Percentiles rank a stretch among this genome's conserved stretches.
phyloP scores from a whole-genome alignment of 179 eudicot genomes.

The Amaranthus tricolor region DNA sequence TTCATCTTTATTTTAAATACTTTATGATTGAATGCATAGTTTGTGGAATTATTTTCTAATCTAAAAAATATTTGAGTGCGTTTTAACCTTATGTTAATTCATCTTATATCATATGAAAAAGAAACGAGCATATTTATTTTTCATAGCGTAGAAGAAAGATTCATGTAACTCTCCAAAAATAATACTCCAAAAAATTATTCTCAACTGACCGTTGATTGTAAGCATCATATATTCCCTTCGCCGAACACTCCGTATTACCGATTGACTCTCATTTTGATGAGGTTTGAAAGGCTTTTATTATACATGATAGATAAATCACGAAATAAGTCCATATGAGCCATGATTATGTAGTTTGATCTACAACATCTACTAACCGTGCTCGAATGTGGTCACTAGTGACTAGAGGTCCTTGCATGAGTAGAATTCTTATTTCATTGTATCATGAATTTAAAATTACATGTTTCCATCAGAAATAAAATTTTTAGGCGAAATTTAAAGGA shows the following conservation, averaged over 20 bases:
- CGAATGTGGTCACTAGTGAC: slow-evolving; percentile 9
- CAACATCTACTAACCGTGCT: neutral
- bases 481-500: too few relatives aligned
- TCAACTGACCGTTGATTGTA: too few relatives aligned
- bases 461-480: slow-evolving; percentile 14
- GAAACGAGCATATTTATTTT: too few relatives aligned
- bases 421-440: slow-evolving; percentile 1
- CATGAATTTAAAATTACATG: neutral
- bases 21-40: too few relatives aligned
- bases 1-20: too few relatives aligned
- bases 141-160: too few relatives aligned
- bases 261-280: neutral
- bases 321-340: neutral
- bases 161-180: neutral
- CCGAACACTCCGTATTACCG: neutral
- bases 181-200: neutral
- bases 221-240: neutral
- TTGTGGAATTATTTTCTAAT: too few relatives aligned
- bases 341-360: slow-evolving; percentile 6
- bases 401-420: slow-evolving; percentile 6
- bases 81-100: too few relatives aligned
- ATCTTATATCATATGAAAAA: neutral
- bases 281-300: too few relatives aligned
- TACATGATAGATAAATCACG: neutral
- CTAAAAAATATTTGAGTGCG: too few relatives aligned